Evolutionary conservation across 805 yeast species (phyloP), one percentile per base, ranked within the genome.

Genomic region (Wickerhamiella spandovensis): DNA sequence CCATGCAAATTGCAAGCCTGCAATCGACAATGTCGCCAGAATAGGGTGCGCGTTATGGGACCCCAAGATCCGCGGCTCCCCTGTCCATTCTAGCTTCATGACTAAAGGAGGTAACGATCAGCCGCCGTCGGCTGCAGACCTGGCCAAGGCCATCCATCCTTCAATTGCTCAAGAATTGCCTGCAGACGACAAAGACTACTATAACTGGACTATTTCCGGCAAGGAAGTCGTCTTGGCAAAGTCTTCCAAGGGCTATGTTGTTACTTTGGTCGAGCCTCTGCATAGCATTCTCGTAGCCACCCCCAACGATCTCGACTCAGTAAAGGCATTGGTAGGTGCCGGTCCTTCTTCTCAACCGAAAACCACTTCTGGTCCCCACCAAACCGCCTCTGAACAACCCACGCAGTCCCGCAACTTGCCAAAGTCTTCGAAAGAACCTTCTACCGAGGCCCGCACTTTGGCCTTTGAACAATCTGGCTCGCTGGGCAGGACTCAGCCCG

Each of bases 1-100:
- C 84, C 84, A 79, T 0, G 83, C 77, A 48, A 79, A 63, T 58
- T 79, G 84, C 20, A 78, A 64, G 0, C 81, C 82, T 4, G 82
- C 82, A 4, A 79, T 66, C 1, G 63, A 52, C n/a, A 61, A 52
- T 4, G 69, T 63, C 24, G 63, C 51, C 24, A 60, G 53, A 18
- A 43, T 37, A 37, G 54, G 56, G 45, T 57, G 57, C 22, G 48
- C 43, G 1, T 48, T 20, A 3, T 44, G 35, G 5, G 48, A 50
- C 6, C 63, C 61, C 5, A 49, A 30, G 17, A 58, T 55, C 6
- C 39, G 21, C 17, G 61, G 56, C 21, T 48, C 25, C 20, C 60
- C 59, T 12, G 54, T 59, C 62, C 63, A 60, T 45, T 57, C 58
- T 57, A 61, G 54, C 21, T 24, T 24, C 42, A 30, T 41, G 45